These are phyloP conservation scores for Volvox carteri DNA, from an alignment of 163 green algal genomes.

Conservation along the genomic window DNA sequence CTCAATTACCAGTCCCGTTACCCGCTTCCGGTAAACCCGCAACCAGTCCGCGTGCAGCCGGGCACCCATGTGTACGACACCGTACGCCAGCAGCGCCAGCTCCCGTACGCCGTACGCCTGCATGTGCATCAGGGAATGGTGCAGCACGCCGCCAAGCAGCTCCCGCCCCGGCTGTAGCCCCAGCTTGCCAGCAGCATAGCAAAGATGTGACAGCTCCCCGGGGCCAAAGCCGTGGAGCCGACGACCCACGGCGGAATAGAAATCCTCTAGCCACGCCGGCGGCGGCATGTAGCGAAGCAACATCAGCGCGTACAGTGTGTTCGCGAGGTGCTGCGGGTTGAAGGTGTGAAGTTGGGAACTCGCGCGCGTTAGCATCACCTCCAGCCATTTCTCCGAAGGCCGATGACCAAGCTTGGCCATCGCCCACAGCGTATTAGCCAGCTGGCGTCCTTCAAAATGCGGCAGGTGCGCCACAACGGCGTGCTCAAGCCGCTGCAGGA, in stretches of 20 bases:
- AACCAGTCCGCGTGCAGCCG: slow-evolving; percentile 25
- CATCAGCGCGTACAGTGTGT: slow-evolving; percentile 52
- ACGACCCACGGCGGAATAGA: not conserved
- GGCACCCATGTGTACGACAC: slow-evolving; percentile 33
- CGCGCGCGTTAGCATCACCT: not conserved
- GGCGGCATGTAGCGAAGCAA: slow-evolving; percentile 31
- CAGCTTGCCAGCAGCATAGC: slow-evolving; percentile 56
- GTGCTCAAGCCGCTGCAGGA: slow-evolving; percentile 3
- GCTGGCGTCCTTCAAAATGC: slow-evolving; percentile 50
- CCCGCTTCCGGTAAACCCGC: slow-evolving; percentile 4
- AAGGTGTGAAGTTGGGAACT: slow-evolving; percentile 17
- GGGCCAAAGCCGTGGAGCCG: slow-evolving; percentile 31
- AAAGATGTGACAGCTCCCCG: slow-evolving; percentile 59
- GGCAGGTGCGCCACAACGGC: slow-evolving; percentile 30
- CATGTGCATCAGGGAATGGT: not conserved
- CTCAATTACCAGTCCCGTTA: not conserved
- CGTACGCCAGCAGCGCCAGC: slow-evolving; percentile 37
- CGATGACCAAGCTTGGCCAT: slow-evolving; percentile 53
- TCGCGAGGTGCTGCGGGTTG: slow-evolving; percentile 65
- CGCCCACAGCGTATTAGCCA: slow-evolving; percentile 67
- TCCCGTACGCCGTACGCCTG: slow-evolving; percentile 20
- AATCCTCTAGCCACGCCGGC: slow-evolving; percentile 7
- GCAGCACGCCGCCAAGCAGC: slow-evolving; percentile 34
- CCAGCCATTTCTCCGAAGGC: slow-evolving; percentile 17
- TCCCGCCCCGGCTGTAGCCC: not conserved